Evolutionary conservation across 2,329 filamentous ascomycete genomes (phyloP).

Genomic region (Aureobasidium lini): DNA sequence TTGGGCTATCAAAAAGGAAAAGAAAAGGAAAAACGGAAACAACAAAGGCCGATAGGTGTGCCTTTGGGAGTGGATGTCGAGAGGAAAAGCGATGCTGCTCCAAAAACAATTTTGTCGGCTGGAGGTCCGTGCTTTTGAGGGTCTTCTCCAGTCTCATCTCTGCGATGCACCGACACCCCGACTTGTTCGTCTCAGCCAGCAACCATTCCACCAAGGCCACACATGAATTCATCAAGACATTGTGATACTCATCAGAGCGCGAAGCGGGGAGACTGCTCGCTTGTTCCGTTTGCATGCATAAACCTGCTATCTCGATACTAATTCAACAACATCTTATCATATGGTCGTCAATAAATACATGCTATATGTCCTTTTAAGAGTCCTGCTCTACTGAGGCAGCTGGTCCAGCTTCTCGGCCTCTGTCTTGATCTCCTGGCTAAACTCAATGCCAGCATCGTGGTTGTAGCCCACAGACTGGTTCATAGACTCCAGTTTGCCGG

Average conservation of each 20-base stretch:
- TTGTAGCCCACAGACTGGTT: constrained; percentile 7
- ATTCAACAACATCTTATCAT: not conserved
- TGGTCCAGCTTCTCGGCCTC: constrained; percentile 3
- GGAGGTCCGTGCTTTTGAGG: not conserved
- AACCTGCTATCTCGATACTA: no score
- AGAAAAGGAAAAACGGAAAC: constrained; percentile 13
- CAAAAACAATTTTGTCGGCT: not conserved
- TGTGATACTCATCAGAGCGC: no score
- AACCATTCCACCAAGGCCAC: no score
- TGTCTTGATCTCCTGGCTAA: not conserved
- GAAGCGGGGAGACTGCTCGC: no score
- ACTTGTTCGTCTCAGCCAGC: no score
- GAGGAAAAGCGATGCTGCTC: not conserved
- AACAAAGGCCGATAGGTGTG: constrained; percentile 1
- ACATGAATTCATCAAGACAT: no score
- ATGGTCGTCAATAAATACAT: not conserved
- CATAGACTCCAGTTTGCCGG: constrained; percentile 4
- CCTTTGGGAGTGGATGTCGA: constrained; percentile 10
- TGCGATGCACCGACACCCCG: not conserved
- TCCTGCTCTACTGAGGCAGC: not conserved
- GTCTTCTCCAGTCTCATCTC: not conserved
- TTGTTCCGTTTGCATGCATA: no score
- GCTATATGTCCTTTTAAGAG: not conserved
- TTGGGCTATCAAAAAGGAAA: constrained; percentile 13
- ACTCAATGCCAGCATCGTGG: not conserved